Conservation (phyloP, 2,329 filamentous ascomycete genomes). For the Fusarium marasasianum region DNA sequence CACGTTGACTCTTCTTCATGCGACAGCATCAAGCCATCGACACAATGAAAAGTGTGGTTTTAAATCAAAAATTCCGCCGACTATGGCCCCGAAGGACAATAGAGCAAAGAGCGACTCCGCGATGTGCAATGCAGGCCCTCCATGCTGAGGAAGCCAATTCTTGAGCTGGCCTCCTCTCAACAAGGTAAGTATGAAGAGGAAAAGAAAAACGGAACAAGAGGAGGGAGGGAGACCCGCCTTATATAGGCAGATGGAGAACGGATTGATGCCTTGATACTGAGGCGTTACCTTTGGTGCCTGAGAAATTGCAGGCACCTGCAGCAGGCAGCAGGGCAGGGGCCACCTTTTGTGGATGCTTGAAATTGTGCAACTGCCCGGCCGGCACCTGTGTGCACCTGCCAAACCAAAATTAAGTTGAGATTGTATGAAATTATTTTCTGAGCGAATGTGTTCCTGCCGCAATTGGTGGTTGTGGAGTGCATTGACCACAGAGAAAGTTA, state of each 20-base stretch:
- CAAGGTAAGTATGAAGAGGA: constrained; percentile 66
- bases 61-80: constrained; percentile 64
- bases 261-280: constrained; percentile 17
- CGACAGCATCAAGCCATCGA: constrained; percentile 49
- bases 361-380: neutral
- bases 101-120: constrained; percentile 59
- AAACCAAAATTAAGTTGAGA: neutral
- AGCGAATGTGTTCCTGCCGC: neutral
- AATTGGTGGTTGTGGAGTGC: neutral
- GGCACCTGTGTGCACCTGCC: neutral
- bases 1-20: constrained; percentile 53
- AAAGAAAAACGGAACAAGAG: constrained; percentile 43
- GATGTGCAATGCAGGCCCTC: constrained; percentile 66
- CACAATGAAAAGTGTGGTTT: constrained; percentile 56
- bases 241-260: constrained; percentile 45
- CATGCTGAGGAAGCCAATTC: constrained; percentile 54
- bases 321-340: constrained; percentile 2
- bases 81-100: constrained; percentile 66
- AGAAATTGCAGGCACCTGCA: constrained; percentile 1
- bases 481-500: neutral
- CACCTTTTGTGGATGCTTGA: neutral
- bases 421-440: neutral
- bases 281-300: neutral
- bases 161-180: constrained; percentile 56
- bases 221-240: constrained; percentile 18